A percentile compares a stretch with the other conserved stretches of the same genome.
These are phyloP conservation scores for Wallacemonas collosoma DNA, from an alignment of 208 protist genomes.

Conservation along the genomic window DNA sequence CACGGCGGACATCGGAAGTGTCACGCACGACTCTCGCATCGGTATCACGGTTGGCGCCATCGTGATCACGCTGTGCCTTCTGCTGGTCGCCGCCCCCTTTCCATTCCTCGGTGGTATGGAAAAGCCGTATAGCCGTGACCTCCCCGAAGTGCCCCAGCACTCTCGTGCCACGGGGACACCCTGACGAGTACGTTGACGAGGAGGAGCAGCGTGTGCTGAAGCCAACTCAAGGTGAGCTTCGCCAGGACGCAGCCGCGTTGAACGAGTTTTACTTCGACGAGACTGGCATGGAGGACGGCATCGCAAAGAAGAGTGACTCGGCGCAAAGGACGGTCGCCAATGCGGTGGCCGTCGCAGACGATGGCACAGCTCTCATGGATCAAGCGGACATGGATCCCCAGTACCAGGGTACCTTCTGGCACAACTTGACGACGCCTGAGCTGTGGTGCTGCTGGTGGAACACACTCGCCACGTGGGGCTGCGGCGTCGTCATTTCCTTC, in stretches of 20 bases:
- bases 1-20: constrained; percentile 36
- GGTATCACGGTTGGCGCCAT: constrained; percentile 37
- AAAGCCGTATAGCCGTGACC: constrained; percentile 31
- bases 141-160: constrained; percentile 9
- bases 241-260: constrained; percentile 17
- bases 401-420: constrained; percentile 59
- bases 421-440: constrained; percentile 35
- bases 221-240: constrained; percentile 8
- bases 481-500: constrained; percentile 57
- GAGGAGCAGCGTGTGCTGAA: constrained; percentile 22
- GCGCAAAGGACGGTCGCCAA: background rate
- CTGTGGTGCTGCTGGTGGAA: constrained; percentile 62
- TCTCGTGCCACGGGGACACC: background rate
- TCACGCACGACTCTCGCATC: constrained; percentile 28
- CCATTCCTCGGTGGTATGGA: constrained; percentile 52
- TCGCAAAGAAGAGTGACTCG: background rate
- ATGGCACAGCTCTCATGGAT: constrained; percentile 30
- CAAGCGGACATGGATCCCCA: constrained; percentile 42
- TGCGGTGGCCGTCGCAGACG: constrained; percentile 22
- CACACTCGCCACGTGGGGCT: constrained; percentile 61
- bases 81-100: constrained; percentile 30
- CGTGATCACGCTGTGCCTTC: constrained; percentile 32
- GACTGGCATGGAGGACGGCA: background rate
- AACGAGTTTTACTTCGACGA: constrained; percentile 13
- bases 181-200: constrained; percentile 9